Evolutionary conservation across 257 asterid genomes (phyloP).

Genomic region (Plantago elongata): DNA sequence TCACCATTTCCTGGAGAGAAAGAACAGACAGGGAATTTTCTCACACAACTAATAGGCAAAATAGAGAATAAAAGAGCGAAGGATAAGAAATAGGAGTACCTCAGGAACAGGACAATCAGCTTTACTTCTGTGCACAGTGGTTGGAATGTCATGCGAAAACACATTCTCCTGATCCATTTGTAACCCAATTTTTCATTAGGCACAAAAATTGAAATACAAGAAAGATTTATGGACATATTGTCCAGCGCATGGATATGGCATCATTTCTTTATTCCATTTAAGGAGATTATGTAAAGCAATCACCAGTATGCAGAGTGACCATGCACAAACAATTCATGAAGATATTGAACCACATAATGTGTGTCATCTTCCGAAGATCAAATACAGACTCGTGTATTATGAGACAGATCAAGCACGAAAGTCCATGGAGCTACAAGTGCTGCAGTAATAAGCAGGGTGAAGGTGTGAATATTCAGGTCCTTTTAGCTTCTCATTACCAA

Average conservation of each 20-base stretch:
- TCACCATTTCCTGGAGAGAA: conserved; percentile 85
- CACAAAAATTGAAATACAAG: conserved; percentile 7
- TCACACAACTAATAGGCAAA: conserved; percentile 11
- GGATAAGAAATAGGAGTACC: conserved; percentile 34
- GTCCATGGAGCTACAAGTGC: too few relatives aligned
- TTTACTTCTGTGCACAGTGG: conserved; percentile 94
- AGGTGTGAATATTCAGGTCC: too few relatives aligned
- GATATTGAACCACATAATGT: too few relatives aligned
- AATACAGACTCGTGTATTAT: too few relatives aligned
- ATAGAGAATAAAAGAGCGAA: conserved; percentile 8
- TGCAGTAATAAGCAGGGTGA: too few relatives aligned
- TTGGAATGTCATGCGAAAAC: conserved; percentile 87
- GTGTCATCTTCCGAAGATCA: too few relatives aligned
- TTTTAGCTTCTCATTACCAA: too few relatives aligned
- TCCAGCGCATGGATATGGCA: too few relatives aligned
- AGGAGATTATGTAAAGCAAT: not conserved
- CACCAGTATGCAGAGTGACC: too few relatives aligned
- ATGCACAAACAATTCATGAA: too few relatives aligned
- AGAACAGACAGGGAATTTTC: conserved; percentile 10
- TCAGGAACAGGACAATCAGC: conserved; percentile 99
- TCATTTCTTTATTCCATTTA: not conserved
- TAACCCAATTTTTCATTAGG: conserved; percentile 12
- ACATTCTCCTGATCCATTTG: conserved; percentile 65
- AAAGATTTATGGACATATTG: conserved; percentile 7
- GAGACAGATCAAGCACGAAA: too few relatives aligned